phyloP scores from a whole-genome alignment of 1,284 basidiomycete genomes.

The Flammula alnicola region DNA sequence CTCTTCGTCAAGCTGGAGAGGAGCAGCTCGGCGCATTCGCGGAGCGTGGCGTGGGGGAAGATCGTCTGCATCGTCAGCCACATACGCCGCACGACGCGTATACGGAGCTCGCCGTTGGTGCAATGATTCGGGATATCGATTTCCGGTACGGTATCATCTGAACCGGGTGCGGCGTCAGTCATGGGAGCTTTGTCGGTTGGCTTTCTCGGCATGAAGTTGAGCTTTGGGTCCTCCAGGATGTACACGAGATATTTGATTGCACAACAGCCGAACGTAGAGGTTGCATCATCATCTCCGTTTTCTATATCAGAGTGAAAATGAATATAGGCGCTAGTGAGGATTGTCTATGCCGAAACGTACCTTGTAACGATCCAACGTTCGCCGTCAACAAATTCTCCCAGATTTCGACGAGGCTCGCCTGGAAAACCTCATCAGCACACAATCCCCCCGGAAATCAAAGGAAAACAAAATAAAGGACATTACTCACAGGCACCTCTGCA shows the following conservation, averaged over 20 bases:
- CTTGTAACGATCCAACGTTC: conserved; percentile 35
- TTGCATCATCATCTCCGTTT: conserved; percentile 32
- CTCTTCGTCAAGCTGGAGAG: conserved; percentile 52
- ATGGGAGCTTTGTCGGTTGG: conserved; percentile 5
- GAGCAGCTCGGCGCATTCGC: conserved; percentile 48
- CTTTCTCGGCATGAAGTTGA: conserved; percentile 48
- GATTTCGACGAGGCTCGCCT: conserved; percentile 34
- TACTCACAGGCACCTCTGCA: conserved; percentile 34
- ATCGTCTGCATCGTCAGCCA: conserved; percentile 52
- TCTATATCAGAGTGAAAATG: conserved; percentile 22
- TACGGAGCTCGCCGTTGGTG: conserved; percentile 44
- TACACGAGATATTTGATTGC: conserved; percentile 49
- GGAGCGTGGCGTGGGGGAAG: conserved; percentile 48
- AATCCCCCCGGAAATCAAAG: conserved; percentile 1
- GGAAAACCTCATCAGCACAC: not conserved
- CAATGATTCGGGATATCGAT: conserved; percentile 12
- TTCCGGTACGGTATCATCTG: conserved; percentile 20
- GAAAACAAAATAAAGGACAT: not conserved
- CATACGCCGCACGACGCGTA: conserved; percentile 56
- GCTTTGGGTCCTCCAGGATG: conserved; percentile 55
- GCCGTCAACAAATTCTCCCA: conserved; percentile 41
- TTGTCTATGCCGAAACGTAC: conserved; percentile 21
- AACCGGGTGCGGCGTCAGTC: conserved; percentile 17
- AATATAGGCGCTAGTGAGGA: conserved; percentile 10
- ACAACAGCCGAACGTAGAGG: conserved; percentile 44